Conservation (phyloP, 164 flowering plant species). For the Chimonanthus salicifolius region DNA sequence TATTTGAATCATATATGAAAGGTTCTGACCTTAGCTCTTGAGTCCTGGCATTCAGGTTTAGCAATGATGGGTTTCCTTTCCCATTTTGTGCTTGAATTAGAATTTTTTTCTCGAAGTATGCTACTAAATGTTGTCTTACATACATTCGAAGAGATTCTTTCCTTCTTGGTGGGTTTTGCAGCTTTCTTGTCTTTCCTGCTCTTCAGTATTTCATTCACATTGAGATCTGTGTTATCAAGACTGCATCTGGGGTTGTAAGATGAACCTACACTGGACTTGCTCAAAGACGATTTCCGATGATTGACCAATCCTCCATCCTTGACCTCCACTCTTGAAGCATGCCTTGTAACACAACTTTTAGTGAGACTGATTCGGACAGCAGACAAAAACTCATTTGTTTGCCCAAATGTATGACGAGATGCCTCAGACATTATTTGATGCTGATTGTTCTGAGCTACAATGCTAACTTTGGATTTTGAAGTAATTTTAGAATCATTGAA, state of each 20-base stretch:
- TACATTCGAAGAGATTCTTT: conserved; percentile 11
- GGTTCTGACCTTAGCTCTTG: conserved; percentile 42
- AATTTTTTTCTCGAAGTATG: conserved; percentile 7
- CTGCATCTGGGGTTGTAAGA: conserved; percentile 25
- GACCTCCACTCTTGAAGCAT: conserved; percentile 45
- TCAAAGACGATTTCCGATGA: conserved; percentile 35
- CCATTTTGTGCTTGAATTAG: conserved; percentile 2
- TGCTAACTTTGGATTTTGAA: conserved; percentile 3
- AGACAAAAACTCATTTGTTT: conserved; percentile 31
- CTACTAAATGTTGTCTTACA: conserved; percentile 17
- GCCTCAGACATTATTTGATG: conserved; percentile 21
- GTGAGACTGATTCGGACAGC: conserved; percentile 37
- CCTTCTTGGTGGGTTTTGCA: conserved; percentile 15
- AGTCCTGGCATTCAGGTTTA: conserved; percentile 17
- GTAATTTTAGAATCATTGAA: conserved; percentile 12
- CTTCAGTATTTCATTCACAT: conserved; percentile 20
- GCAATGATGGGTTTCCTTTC: conserved; percentile 5
- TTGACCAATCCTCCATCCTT: conserved; percentile 24
- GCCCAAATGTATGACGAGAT: conserved; percentile 27
- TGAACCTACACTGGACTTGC: conserved; percentile 63
- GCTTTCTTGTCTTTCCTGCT: conserved; percentile 21
- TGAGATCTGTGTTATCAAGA: conserved; percentile 7
- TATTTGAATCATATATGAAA: background rate
- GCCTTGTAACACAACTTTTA: conserved; percentile 48
- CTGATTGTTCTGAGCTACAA: conserved; percentile 27